Evolutionary conservation across 768 basidiomycete genomes (phyloP).

Genomic region (Sporobolomyces roseus): DNA sequence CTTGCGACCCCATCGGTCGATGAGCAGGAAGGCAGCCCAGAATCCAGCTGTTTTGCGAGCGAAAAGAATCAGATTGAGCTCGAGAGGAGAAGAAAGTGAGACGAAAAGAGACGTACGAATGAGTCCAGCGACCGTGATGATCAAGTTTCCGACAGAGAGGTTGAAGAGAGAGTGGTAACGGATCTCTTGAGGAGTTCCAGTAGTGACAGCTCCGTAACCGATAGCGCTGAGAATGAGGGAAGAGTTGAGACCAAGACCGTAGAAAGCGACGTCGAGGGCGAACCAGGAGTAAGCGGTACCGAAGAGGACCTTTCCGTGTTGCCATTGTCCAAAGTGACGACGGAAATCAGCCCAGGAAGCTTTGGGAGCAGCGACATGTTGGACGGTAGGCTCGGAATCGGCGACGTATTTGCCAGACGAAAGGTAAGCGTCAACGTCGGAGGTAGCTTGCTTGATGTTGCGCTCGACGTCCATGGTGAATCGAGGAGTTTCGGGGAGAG

Average conservation of each 20-base stretch:
- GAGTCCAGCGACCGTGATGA: slow-evolving; percentile 55
- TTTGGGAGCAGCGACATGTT: slow-evolving; percentile 60
- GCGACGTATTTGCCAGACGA: slow-evolving; percentile 56
- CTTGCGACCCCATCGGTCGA: slow-evolving; percentile 49
- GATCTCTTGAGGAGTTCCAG: slow-evolving; percentile 56
- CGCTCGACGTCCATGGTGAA: slow-evolving; percentile 47
- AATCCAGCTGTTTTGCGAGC: slow-evolving; percentile 48
- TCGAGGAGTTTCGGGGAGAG: slow-evolving; percentile 58
- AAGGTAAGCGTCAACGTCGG: slow-evolving; percentile 39
- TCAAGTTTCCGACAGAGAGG: slow-evolving; percentile 62
- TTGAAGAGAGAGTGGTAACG: slow-evolving; percentile 67
- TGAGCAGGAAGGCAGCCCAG: slow-evolving; percentile 55
- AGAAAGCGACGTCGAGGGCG: slow-evolving; percentile 54
- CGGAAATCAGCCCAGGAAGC: slow-evolving; percentile 67
- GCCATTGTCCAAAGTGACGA: slow-evolving; percentile 60
- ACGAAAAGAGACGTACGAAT: slow-evolving; percentile 33
- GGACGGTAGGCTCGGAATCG: slow-evolving; percentile 53
- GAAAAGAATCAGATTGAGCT: slow-evolving; percentile 52
- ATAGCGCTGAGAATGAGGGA: slow-evolving; percentile 71
- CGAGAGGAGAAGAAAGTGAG: background rate
- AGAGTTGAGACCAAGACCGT: slow-evolving; percentile 61
- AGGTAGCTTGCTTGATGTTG: slow-evolving; percentile 42
- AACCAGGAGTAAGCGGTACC: slow-evolving; percentile 71
- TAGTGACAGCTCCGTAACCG: slow-evolving; percentile 55
- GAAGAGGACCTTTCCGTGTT: slow-evolving; percentile 63